phyloP scores from a whole-genome alignment of 192 early-diverging fungal species.

The Thamnidium elegans region DNA sequence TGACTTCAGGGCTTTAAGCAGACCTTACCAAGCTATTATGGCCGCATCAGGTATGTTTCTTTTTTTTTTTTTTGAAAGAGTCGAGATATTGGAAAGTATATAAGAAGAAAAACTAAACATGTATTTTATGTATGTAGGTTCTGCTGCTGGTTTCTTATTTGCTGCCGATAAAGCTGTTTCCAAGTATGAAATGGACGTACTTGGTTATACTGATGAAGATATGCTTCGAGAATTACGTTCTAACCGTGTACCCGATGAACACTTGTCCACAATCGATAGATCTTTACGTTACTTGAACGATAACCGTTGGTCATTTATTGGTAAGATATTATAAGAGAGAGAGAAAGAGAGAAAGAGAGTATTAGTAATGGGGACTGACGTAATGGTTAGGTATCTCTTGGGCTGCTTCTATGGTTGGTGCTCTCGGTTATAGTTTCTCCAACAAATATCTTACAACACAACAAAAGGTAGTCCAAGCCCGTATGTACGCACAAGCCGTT shows the following conservation, averaged over 20 bases:
- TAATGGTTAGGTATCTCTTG: conserved; percentile 33
- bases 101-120: neutral
- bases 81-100: neutral
- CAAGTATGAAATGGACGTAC: conserved; percentile 31
- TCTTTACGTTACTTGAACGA: conserved; percentile 30
- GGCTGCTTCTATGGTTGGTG: conserved; percentile 39
- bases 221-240: conserved; percentile 3
- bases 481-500: conserved; percentile 69
- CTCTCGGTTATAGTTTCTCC: conserved; percentile 36
- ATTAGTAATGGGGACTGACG: neutral
- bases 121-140: conserved; percentile 21
- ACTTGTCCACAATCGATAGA: conserved; percentile 16
- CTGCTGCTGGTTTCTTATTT: conserved; percentile 36
- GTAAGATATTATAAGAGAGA: conserved; percentile 13
- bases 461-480: conserved; percentile 69
- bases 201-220: conserved; percentile 37
- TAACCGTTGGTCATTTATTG: conserved; percentile 41
- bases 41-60: conserved; percentile 30
- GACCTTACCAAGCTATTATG: conserved; percentile 37
- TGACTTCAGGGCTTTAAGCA: conserved; percentile 27
- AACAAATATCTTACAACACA: conserved; percentile 49
- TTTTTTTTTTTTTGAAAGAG: neutral
- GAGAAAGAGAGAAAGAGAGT: neutral
- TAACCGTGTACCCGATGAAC: neutral
- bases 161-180: conserved; percentile 32